These are phyloP conservation scores for Meyerozyma smithsonii DNA, from an alignment of 1,139 yeast species.

Conservation along the genomic window DNA sequence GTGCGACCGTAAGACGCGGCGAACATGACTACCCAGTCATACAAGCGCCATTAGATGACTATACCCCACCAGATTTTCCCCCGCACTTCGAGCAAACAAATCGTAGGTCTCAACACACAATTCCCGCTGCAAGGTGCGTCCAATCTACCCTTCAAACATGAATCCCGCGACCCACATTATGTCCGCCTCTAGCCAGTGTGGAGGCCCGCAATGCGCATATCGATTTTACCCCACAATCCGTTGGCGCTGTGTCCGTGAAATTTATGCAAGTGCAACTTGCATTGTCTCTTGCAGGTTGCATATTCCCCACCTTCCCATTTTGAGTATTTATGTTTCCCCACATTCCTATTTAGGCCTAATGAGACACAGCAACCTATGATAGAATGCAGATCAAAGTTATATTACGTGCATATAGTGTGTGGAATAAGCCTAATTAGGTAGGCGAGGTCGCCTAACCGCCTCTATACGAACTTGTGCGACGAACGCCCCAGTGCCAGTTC, in stretches of 20 bases:
- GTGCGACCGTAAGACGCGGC: not conserved
- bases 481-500: too few species aligned
- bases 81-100: too few species aligned
- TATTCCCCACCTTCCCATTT: not conserved
- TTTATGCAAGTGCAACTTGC: not conserved
- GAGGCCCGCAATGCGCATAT: not conserved
- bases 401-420: not conserved
- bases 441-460: not conserved
- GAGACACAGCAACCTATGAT: not conserved
- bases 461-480: not conserved
- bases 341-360: constrained; percentile 4
- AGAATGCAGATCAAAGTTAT: not conserved
- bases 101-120: too few species aligned
- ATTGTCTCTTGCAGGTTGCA: not conserved
- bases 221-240: not conserved
- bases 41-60: too few species aligned
- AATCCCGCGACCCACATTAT: not conserved
- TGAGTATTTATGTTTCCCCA: not conserved
- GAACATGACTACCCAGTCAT: too few species aligned
- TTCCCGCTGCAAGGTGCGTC: too few species aligned
- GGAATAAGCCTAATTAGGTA: constrained; percentile 3
- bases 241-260: not conserved
- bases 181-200: not conserved
- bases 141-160: not conserved
- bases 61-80: too few species aligned